These are phyloP conservation scores for Chaetoceros tenuissimus DNA, from an alignment of 108 stramenopile genomes.

Conservation along the genomic window DNA sequence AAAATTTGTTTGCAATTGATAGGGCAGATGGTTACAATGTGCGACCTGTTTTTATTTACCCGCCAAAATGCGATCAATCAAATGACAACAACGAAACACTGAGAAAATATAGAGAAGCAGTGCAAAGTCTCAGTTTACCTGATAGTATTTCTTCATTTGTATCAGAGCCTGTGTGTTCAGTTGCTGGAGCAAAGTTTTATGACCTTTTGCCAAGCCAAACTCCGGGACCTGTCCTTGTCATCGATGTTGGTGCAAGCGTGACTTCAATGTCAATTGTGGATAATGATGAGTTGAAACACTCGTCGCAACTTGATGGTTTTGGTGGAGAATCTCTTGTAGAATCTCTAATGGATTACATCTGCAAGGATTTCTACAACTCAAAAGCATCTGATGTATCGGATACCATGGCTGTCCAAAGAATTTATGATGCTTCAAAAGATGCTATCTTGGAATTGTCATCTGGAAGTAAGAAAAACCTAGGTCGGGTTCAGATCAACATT, in stretches of 20 bases:
- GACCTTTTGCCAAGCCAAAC: background rate
- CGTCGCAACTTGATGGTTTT: background rate
- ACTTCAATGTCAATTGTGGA: background rate
- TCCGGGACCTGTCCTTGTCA: background rate
- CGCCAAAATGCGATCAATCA: background rate
- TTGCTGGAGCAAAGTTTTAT: background rate
- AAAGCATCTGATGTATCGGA: background rate
- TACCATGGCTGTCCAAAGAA: background rate
- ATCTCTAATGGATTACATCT: background rate
- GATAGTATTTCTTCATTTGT: background rate
- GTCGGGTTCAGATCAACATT: background rate
- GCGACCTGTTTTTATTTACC: background rate
- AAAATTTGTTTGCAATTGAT: background rate
- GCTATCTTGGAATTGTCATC: background rate
- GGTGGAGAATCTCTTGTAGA: slow-evolving; percentile 1
- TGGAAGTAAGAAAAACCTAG: background rate
- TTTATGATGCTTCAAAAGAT: background rate
- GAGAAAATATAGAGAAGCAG: background rate
- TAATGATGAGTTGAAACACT: background rate
- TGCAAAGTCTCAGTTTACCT: background rate
- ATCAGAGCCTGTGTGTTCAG: background rate
- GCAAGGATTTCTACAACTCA: background rate
- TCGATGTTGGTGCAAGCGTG: background rate
- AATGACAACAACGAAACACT: background rate
- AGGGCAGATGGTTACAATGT: background rate